These are phyloP conservation scores for Lactarius hengduanensis DNA, from an alignment of 768 basidiomycete genomes.

Conservation along the genomic window DNA sequence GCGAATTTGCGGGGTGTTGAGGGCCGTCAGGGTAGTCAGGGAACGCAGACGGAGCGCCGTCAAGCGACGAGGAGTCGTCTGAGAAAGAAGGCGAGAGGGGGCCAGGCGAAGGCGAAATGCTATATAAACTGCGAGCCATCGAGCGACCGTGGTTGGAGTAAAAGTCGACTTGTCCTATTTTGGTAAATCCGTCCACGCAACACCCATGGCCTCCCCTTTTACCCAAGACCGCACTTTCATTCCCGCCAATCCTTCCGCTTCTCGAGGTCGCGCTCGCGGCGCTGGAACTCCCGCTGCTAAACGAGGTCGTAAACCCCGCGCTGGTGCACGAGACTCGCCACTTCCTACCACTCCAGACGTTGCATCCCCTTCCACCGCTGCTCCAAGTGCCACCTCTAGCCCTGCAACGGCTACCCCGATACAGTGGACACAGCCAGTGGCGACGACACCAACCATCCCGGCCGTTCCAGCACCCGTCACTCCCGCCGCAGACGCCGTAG, in stretches of 20 bases:
- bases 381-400: constrained; percentile 14
- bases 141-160: not conserved
- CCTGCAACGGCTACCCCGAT: constrained; percentile 8
- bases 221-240: constrained; percentile 22
- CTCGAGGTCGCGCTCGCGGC: not conserved
- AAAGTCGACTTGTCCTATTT: not conserved
- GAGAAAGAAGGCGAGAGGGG: constrained; percentile 44
- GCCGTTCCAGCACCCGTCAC: constrained; percentile 4
- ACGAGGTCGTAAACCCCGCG: constrained; percentile 28
- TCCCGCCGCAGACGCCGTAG: constrained; percentile 1
- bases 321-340: constrained; percentile 15
- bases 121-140: constrained; percentile 39
- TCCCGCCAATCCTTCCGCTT: constrained; percentile 18
- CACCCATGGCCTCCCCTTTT: constrained; percentile 10
- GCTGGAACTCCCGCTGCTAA: constrained; percentile 4
- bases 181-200: not conserved
- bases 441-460: not conserved
- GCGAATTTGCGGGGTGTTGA: constrained; percentile 35
- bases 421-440: constrained; percentile 21
- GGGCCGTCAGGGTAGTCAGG: constrained; percentile 29
- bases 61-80: constrained; percentile 29
- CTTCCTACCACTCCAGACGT: constrained; percentile 13
- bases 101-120: constrained; percentile 41
- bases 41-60: constrained; percentile 22
- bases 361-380: constrained; percentile 10